Base-by-base conservation (phyloP, 306 rosid genomes). In the Quercus variabilis region DNA sequence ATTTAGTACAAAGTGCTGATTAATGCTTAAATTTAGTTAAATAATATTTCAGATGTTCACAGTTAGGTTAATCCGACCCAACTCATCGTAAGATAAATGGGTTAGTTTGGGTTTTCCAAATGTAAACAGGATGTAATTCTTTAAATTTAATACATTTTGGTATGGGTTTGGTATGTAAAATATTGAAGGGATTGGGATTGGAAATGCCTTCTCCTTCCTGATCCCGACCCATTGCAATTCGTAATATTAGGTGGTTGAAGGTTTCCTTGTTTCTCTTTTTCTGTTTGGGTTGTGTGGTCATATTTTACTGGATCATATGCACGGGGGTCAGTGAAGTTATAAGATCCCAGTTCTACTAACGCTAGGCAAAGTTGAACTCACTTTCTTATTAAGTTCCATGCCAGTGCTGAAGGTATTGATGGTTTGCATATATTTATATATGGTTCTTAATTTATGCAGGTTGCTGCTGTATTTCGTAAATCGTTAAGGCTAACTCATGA, bases 391-490 rank as follows among this genome's bases (percentile, higher is more conserved):
- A 46, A 52, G 54, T 68, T 73, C 76, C 74, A 46, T 81, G 79
- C 68, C 73, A 69, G 63, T 70, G 55, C 62, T 58, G 54, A 81
- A 25, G 51, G 74, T 75, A 75, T 73, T 49, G 71, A 77, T 60
- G 73, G 23, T 73, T 75, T 75, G 65, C 25, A 28, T 30, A 80
- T 75, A 55, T 65, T 15, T 64, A 62, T 9, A 35, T 55, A 19
- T 26, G 57, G 5, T 49, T 74, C 70, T 67, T 59, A 71, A 78
- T 74, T 67, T 26, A 79, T 86, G 70, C 78, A 95, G 99, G 85
- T 95, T 79, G 97, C 99, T 57, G 98, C 97, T 74, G 97, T 95
- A 70, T 95, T 95, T 82, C 97, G 98, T 71, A 95, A 95, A 87
- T 90, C 97, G 74, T 85, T 95, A 79, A 93, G 97, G 90, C 92